A percentile compares a stretch with the other conserved stretches of the same genome.
These are phyloP conservation scores for Populus pruinosa DNA, from an alignment of 345 rosid species.

Conservation along the genomic window DNA sequence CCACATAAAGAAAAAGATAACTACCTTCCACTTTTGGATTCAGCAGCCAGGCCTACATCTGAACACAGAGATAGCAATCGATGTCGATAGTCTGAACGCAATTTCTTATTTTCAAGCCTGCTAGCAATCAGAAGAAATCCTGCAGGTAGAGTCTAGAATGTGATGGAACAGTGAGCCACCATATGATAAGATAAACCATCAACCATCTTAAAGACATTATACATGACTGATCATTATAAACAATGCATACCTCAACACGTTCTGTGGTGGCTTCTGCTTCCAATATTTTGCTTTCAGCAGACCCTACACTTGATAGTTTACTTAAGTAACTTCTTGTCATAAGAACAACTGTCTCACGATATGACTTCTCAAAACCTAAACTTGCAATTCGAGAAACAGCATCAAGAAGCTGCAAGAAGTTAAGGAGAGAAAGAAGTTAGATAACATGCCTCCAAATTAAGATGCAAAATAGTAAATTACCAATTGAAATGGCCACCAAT, in stretches of 20 bases:
- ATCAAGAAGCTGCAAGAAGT: conserved; percentile 83
- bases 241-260: conserved; percentile 73
- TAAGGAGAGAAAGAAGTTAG: conserved; percentile 20
- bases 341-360: conserved; percentile 93
- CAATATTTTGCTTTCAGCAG: conserved; percentile 85
- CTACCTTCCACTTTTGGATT: conserved; percentile 94
- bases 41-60: conserved; percentile 97
- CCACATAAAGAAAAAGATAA: background rate
- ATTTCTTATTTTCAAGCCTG: conserved; percentile 61
- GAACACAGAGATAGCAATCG: conserved; percentile 95
- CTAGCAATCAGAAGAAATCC: conserved; percentile 89
- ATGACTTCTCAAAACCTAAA: conserved; percentile 97
- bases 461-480: conserved; percentile 12
- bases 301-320: conserved; percentile 70
- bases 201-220: conserved; percentile 13
- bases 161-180: conserved; percentile 52
- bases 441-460: conserved; percentile 23
- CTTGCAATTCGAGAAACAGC: conserved; percentile 96
- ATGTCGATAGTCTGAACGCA: conserved; percentile 91
- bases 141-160: conserved; percentile 97
- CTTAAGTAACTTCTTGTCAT: conserved; percentile 92
- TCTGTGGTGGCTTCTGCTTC: conserved; percentile 85
- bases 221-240: conserved; percentile 6
- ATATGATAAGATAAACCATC: conserved; percentile 24
- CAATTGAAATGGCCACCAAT: conserved; percentile 9